Base-by-base conservation (phyloP, 805 yeast genomes). In the Saccharomycopsis vini region DNA sequence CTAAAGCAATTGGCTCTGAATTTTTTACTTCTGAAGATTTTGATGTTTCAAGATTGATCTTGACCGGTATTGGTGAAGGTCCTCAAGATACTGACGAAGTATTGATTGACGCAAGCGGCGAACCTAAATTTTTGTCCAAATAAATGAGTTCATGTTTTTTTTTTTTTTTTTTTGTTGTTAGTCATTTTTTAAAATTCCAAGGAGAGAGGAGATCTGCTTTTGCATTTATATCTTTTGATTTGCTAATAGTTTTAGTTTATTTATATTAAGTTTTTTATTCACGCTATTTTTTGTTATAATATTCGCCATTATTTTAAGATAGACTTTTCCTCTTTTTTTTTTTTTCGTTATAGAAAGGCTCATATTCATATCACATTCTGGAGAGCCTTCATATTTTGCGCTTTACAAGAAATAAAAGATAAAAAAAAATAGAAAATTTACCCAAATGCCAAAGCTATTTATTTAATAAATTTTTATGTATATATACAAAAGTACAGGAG, bases 31-130 rank as follows among this genome's bases (percentile, higher is more conserved):
- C 63, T 13, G 31, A 21, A 20, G 50, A 46, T 20, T 46, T 49
- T 18, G 42, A 39, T 33, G 89, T 92, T 41, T 76, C 90, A 38
- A 79, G 81, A 56, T 76, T 92, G 32, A 92, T 92, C 53, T 67
- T 83, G 56, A 89, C 98, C 13, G 65, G 74, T 53, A 89, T 87
- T 43, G 98, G 97, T 28, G 75, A 76, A 20, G 97, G 96, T 36
- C 97, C 97, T 12, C 77, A 71, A 60, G 72, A 68, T 44, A 71
- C 80, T 19, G 53, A 63, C 3, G 76, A 75, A 49, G 64, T 71
- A 21, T 70, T 86, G 54, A 70, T 84, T 44, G 72, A 78, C 56
- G 50, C 58, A 22, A 66, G 75, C 16, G 94, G 92, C 3, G 62
- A 73, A 49, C 90, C 90, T 54, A 76, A 72, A 52, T 54, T 51